A percentile compares a stretch with the other conserved stretches of the same genome.
Conservation (phyloP, 805 yeast genomes). For the Candida berthetii region DNA sequence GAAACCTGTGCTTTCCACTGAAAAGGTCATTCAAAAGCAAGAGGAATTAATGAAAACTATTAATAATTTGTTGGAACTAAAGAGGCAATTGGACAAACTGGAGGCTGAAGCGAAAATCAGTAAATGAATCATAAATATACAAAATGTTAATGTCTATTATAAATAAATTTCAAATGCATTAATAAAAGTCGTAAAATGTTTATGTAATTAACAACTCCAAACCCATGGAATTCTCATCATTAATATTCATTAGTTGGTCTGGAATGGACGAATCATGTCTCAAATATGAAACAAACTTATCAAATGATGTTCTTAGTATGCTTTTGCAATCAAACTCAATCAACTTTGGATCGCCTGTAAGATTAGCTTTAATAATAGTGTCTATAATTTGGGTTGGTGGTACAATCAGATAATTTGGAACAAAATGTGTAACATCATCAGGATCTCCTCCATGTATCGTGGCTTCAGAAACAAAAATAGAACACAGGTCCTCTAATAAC, state of each 20-base stretch:
- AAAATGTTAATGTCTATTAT: neutral
- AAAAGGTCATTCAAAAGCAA: constrained; percentile 66
- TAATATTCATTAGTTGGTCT: neutral
- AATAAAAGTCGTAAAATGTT: no score
- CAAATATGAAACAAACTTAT: neutral
- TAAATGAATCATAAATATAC: constrained; percentile 19
- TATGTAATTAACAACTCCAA: no score
- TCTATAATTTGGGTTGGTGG: constrained; percentile 10
- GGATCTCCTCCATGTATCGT: constrained; percentile 2
- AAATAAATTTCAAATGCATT: neutral
- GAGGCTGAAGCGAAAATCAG: constrained; percentile 64
- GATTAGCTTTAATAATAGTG: constrained; percentile 10
- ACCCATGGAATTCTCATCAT: neutral
- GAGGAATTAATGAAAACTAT: constrained; percentile 70
- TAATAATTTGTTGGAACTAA: constrained; percentile 70
- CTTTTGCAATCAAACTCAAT: neutral
- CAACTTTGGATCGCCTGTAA: constrained; percentile 4
- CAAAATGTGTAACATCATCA: neutral
- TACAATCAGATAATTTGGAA: constrained; percentile 9
- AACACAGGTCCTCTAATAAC: constrained; percentile 5
- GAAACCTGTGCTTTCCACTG: constrained; percentile 85
- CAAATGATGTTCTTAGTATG: no score
- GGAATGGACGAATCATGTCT: neutral
- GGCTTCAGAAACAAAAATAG: constrained; percentile 7
- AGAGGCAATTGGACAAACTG: constrained; percentile 80